Evolutionary conservation across 345 rosid species (phyloP).

Genomic region (Hirschfeldia incana): DNA sequence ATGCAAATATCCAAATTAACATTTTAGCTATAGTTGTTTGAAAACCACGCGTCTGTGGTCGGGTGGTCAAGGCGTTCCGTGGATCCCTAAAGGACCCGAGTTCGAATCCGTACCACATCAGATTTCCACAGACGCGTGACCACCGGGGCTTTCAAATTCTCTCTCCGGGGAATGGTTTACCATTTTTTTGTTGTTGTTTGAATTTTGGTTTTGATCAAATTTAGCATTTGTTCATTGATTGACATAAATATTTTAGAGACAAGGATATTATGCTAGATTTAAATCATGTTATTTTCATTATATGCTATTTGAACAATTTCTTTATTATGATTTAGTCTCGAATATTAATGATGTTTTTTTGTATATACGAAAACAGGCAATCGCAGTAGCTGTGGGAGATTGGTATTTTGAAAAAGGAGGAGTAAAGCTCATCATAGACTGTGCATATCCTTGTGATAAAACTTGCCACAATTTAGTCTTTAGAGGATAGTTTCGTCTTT

Average conservation of each 20-base stretch:
- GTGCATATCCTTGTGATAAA: conserved; percentile 88
- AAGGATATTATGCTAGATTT: background rate
- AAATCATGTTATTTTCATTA: background rate
- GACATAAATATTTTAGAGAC: background rate
- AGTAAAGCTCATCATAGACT: conserved; percentile 60
- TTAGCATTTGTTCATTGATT: background rate
- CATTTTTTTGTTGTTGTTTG: background rate
- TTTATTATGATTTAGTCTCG: background rate
- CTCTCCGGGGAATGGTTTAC: too few relatives aligned
- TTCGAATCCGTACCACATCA: too few relatives aligned
- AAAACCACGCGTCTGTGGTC: too few relatives aligned
- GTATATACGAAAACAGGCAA: conserved; percentile 53
- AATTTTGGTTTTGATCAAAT: background rate
- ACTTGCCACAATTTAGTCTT: conserved; percentile 93
- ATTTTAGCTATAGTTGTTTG: background rate
- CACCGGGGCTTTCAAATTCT: too few relatives aligned
- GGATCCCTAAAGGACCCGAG: too few relatives aligned
- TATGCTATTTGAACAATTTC: background rate
- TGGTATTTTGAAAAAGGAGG: conserved; percentile 81
- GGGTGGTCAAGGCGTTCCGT: too few relatives aligned
- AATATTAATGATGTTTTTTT: background rate
- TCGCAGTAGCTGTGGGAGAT: conserved; percentile 88
- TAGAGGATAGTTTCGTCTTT: conserved; percentile 25
- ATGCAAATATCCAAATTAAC: background rate
- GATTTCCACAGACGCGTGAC: too few relatives aligned